Base-by-base conservation (phyloP, 495 filamentous ascomycete genomes). In the Durotheca rogersii region DNA sequence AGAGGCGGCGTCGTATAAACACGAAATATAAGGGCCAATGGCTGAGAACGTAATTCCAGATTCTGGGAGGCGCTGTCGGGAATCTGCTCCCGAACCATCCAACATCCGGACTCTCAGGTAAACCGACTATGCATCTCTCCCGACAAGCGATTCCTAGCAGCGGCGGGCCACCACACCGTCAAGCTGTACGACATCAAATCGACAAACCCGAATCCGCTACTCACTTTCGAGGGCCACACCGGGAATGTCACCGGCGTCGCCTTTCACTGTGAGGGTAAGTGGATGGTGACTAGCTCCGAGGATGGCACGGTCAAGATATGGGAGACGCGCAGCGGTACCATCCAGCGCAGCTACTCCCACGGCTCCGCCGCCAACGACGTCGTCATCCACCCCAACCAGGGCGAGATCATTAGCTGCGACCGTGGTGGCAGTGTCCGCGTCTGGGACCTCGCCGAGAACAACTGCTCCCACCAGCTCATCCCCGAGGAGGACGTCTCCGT, bases 281-380 rank as follows among this genome's bases (percentile, higher is more conserved):
- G 93, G 93, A 96, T 98, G 90, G 92, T 96, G n/a, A 98, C 93
- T 3, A 93, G 88, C 69, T 94, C 89, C 29, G 93, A 98, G 66
- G 93, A 98, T 61, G 88, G 91, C 38, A 95, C 90, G 6, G 92
- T 98, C 54, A 97, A 96, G 76, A 95, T 98, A 35, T 98, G 93
- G 93, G 94, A 98, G 67, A 97, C 92, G 5, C 79, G 94, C 17
- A 86, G 78, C 4, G 94, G 89, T 15, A 85, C 77, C 34, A 80
- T 97, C 32, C 93, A 97, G 66, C 82, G 93, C 14, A 95, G 92
- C 70, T 98, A 98, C 65, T 81, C 77, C 45, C 93, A 98, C 61
- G 86, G 85, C 17, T 82, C 79, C 16, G 79, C 94, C 0, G 93
- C 94, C 32, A 98, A 96, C 65, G 93, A 98, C 68, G 88, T 92